Evolutionary conservation across 371 early-diverging fungal genomes (phyloP), one percentile per base, ranked within the genome.

Genomic region (Parasitella parasitica): DNA sequence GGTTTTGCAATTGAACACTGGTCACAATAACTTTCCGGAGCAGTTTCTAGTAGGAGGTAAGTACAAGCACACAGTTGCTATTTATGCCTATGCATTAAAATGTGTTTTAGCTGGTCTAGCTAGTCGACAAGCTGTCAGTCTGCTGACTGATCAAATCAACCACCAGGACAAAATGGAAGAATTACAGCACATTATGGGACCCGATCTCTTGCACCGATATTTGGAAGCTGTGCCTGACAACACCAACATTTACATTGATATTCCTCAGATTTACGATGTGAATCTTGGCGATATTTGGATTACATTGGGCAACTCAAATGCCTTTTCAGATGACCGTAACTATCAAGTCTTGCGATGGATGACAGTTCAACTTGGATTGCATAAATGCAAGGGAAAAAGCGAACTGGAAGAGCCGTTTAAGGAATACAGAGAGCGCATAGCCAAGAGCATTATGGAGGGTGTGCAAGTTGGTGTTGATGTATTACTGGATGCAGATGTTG

Each of bases 31-130:
- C 60, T 86, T 73, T 66, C 86, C 86, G 3, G 84, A 86, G 7
- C 81, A 86, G 60, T 86, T 86, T 55, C 64, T 86, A 18, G 75
- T 81, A 43, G 86, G 86, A 71, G 81, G 86, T 83, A 64, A 59
- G 20, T 20, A 34, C 9, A 48, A 51, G 35, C 13, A 51, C 4
- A 28, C n/a, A n/a, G n/a, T n/a, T 16, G 13, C 26, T 12, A 26
- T 54, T 54, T 46, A 8, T n/a, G 1, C 26, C 48, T 38, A 32
- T 50, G 27, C 13, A 46, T 20, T 39, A 6, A 27, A 16, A 27
- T 36, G 8, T 20, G 26, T 57, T 22, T 24, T 63, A 81, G 82
- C 81, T 32, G 73, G 81, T 39, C 51, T 81, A 48, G 84, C 84
- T 6, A 71, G 73, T 12, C 80, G 83, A 18, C 61, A 73, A 61